Percentiles rank a stretch among this genome's conserved stretches.
Evolutionary conservation across 352 stramenopile genomes (phyloP).

Genomic region (Halophytophthora polymorphica): DNA sequence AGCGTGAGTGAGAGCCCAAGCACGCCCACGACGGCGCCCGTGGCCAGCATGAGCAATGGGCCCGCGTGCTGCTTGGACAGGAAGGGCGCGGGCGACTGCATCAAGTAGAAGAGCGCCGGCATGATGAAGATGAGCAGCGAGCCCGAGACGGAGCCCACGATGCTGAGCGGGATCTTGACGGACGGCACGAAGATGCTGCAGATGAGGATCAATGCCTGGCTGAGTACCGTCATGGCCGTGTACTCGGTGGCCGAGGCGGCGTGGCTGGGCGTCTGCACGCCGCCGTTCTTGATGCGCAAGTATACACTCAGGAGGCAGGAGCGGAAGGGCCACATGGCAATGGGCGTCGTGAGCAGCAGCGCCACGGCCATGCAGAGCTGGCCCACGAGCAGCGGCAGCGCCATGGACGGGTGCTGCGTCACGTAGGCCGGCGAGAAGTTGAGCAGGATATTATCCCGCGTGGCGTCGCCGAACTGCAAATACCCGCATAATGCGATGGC

Average conservation of each 20-base stretch:
- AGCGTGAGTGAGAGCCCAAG: conserved; percentile 37
- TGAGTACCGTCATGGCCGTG: conserved; percentile 43
- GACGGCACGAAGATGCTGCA: conserved; percentile 76
- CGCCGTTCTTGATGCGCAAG: conserved; percentile 60
- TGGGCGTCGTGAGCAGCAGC: conserved; percentile 59
- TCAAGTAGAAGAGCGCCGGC: conserved; percentile 72
- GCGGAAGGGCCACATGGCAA: conserved; percentile 79
- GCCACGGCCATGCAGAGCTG: conserved; percentile 64
- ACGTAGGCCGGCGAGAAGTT: conserved; percentile 75
- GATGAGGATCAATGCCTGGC: conserved; percentile 54
- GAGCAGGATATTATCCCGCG: conserved; percentile 73
- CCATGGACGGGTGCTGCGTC: conserved; percentile 33
- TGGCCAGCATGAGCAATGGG: conserved; percentile 55
- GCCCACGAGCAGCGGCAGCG: conserved; percentile 47
- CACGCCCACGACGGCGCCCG: conserved; percentile 44
- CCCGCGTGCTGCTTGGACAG: conserved; percentile 39
- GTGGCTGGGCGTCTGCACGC: conserved; percentile 60
- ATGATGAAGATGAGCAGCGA: conserved; percentile 83
- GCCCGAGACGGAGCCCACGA: conserved; percentile 72
- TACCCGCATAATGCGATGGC: conserved; percentile 68
- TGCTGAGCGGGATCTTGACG: conserved; percentile 76
- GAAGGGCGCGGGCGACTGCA: conserved; percentile 45
- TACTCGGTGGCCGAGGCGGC: conserved; percentile 45
- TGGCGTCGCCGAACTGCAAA: conserved; percentile 59
- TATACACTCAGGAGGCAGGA: conserved; percentile 70